Evolutionary conservation across 768 basidiomycete genomes (phyloP).

Genomic region (Mycena galopus): DNA sequence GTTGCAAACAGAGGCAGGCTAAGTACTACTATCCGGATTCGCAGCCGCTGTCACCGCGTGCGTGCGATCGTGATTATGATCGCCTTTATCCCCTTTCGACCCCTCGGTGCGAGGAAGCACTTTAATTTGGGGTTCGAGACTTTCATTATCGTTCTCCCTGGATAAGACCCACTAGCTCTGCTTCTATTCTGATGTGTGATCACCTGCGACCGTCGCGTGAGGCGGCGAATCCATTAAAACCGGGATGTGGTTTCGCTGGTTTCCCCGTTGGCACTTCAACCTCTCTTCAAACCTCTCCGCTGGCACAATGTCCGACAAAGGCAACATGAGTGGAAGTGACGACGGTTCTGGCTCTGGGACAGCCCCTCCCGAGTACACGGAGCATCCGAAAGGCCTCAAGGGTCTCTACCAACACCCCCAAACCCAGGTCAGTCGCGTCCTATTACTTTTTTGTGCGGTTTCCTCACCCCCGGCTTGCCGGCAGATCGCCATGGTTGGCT

Average conservation of each 20-base stretch:
- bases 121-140: background rate
- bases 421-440: conserved; percentile 55
- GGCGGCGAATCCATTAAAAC: background rate
- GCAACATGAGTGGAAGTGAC: conserved; percentile 41
- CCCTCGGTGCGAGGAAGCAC: background rate
- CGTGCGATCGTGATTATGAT: background rate
- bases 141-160: conserved; percentile 8
- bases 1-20: no score
- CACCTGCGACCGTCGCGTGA: conserved; percentile 22
- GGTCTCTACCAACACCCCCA: conserved; percentile 66
- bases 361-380: conserved; percentile 40
- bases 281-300: conserved; percentile 29
- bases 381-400: conserved; percentile 59
- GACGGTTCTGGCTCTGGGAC: conserved; percentile 40
- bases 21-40: background rate
- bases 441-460: background rate
- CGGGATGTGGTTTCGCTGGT: background rate
- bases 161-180: background rate
- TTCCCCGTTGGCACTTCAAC: conserved; percentile 24
- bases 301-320: conserved; percentile 38
- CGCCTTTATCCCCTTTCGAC: background rate
- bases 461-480: background rate
- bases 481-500: conserved; percentile 64
- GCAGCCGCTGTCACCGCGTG: background rate
- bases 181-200: conserved; percentile 26